Base-by-base conservation (phyloP, 106 monocot species). In the Allium fistulosum region DNA sequence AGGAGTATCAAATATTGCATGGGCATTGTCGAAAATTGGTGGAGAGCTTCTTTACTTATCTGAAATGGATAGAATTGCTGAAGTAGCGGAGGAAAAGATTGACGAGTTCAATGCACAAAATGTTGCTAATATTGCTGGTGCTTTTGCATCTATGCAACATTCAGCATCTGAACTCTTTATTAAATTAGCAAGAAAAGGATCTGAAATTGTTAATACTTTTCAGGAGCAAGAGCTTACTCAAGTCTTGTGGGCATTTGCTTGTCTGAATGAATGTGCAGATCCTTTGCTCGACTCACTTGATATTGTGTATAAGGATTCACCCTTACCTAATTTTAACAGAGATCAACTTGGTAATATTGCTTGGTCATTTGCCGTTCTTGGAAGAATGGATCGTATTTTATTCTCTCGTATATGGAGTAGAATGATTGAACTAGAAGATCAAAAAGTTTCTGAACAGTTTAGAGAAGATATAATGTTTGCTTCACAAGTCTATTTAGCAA, bases 11-110 rank as follows among this genome's bases (percentile, higher is more conserved):
- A 99, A 99, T 75, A 90, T 99, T 55, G 77, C 87, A 1, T 99
- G 99, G 99, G 99, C 93, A 45, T 63, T 99, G 59, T 93, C 99
- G 11, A 99, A 99, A 73, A 85, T 99, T 66, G 99, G 99, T 9
- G 84, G 99, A 9, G 99, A 90, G 73, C 59, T 99, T 22, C 87
- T 99, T 9, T 99, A 90, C 69, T 17, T 82, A 10, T 87, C 99
- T 2, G 99, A 93, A 78, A 99, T 99, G 92, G 99, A 99, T 74
- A 78, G 99, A 72, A 72, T 99, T 75, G 87, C 90, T 22, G 90
- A 90, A 49, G 86, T 99, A 57, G 93, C 90, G 12, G 15, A 71
- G 10, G 76, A 79, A 22, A 90, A 83, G 75, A 72, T 99, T 51
- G 66, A 51, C 16, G 85, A 93, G 16, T 93, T 99, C 71, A 93